phyloP scores from a whole-genome alignment of 2,329 filamentous ascomycete species.

The Diaporthe longicolla region DNA sequence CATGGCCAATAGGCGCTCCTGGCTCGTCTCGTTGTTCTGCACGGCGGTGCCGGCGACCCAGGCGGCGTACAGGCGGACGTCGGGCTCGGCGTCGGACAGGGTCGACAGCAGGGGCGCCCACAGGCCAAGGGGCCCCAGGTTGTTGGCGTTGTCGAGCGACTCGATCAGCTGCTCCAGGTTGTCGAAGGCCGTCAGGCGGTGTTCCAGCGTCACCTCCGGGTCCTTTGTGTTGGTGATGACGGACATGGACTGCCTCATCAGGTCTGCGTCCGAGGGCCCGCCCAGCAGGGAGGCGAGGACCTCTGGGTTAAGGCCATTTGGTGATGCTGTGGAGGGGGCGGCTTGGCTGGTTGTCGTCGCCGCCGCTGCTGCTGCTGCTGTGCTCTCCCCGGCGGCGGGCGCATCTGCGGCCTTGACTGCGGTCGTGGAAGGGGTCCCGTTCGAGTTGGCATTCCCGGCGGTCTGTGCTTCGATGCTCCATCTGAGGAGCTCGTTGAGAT shows the following conservation, averaged over 20 bases:
- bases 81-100: slow-evolving; percentile 76
- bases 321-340: slow-evolving; percentile 34
- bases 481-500: slow-evolving; percentile 55
- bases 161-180: slow-evolving; percentile 96
- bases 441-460: slow-evolving; percentile 45
- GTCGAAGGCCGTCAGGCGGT: slow-evolving; percentile 89
- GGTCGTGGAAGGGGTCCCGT: slow-evolving; percentile 42
- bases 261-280: slow-evolving; percentile 89
- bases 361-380: background rate
- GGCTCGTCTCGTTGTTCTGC: slow-evolving; percentile 91
- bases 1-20: slow-evolving; percentile 76
- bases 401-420: slow-evolving; percentile 60
- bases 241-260: slow-evolving; percentile 89
- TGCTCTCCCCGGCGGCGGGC: background rate
- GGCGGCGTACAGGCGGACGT: slow-evolving; percentile 87
- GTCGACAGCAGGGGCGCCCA: slow-evolving; percentile 86
- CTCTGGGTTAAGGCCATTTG: slow-evolving; percentile 72
- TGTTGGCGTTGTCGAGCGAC: slow-evolving; percentile 96
- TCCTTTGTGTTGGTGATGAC: slow-evolving; percentile 73
- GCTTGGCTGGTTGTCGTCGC: background rate
- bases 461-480: slow-evolving; percentile 53
- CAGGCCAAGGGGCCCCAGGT: slow-evolving; percentile 82
- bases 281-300: slow-evolving; percentile 82
- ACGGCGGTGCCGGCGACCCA: slow-evolving; percentile 96
- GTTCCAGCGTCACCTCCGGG: slow-evolving; percentile 76